phyloP scores from a whole-genome alignment of 2,329 filamentous ascomycete genomes.

The Fusarium virguliforme region DNA sequence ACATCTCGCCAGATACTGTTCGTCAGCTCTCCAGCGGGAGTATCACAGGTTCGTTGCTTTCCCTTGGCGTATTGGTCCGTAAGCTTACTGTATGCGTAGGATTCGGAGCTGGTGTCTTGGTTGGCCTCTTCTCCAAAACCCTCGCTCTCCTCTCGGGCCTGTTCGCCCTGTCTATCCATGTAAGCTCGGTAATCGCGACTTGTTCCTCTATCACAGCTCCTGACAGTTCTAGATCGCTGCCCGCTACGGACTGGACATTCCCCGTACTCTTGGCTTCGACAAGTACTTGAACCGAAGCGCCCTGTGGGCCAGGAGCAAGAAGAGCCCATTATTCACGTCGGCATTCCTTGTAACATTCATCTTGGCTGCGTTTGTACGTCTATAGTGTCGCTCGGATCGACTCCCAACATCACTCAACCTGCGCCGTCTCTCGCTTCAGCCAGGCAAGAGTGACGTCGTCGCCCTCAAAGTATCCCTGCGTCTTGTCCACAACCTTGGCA shows the following conservation, averaged over 20 bases:
- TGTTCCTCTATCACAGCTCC: neutral
- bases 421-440: slow-evolving; percentile 89
- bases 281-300: slow-evolving; percentile 58
- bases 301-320: slow-evolving; percentile 66
- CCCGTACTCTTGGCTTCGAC: slow-evolving; percentile 57
- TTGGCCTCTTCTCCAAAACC: slow-evolving; percentile 80
- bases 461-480: slow-evolving; percentile 80
- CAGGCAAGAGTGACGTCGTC: slow-evolving; percentile 82
- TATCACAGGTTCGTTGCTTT: slow-evolving; percentile 61
- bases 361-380: slow-evolving; percentile 68
- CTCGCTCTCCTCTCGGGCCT: slow-evolving; percentile 78
- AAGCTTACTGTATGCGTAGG: slow-evolving; percentile 60
- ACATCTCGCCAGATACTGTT: slow-evolving; percentile 56
- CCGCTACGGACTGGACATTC: slow-evolving; percentile 61
- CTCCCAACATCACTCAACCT: slow-evolving; percentile 60
- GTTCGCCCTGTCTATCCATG: slow-evolving; percentile 75
- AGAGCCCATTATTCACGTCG: slow-evolving; percentile 76
- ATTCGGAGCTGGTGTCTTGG: slow-evolving; percentile 74
- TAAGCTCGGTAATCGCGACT: slow-evolving; percentile 56
- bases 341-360: slow-evolving; percentile 83
- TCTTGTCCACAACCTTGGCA: slow-evolving; percentile 85
- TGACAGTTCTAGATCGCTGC: slow-evolving; percentile 59
- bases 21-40: slow-evolving; percentile 70
- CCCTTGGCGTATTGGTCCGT: neutral
- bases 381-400: slow-evolving; percentile 59